Evolutionary conservation across 208 protist genomes (phyloP).

Genomic region (Wallacemonas sp.): DNA sequence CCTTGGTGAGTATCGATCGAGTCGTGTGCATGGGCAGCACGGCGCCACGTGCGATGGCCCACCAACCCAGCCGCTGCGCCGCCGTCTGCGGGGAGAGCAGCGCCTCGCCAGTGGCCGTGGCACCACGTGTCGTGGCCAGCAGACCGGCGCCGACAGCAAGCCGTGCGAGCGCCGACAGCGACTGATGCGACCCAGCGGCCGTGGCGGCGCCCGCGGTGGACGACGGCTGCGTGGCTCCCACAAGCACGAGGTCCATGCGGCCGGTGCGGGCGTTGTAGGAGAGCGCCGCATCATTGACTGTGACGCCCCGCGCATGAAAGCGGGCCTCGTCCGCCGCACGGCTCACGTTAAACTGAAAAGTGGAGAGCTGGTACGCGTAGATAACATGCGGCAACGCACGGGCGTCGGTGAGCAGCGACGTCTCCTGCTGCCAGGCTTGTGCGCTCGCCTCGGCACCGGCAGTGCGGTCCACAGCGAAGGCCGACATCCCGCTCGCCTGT

Average conservation of each 20-base stretch:
- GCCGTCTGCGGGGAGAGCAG: not conserved
- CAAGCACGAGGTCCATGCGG: slow-evolving; percentile 36
- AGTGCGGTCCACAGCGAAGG: not conserved
- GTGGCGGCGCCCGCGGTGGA: not conserved
- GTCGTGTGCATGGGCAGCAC: slow-evolving; percentile 20
- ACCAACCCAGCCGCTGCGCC: slow-evolving; percentile 19
- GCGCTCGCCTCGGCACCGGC: not conserved
- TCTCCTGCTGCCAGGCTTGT: slow-evolving; percentile 1
- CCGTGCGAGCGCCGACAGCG: not conserved
- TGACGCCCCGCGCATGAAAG: slow-evolving; percentile 9
- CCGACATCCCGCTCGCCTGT: not conserved
- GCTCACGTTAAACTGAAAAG: slow-evolving; percentile 20
- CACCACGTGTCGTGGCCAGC: not conserved
- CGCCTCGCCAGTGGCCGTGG: too few relatives aligned
- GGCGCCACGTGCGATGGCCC: slow-evolving; percentile 21
- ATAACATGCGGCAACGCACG: slow-evolving; percentile 49
- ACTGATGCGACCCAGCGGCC: not conserved
- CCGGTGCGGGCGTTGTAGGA: slow-evolving; percentile 25
- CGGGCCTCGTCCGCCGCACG: slow-evolving; percentile 6
- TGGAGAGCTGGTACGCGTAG: slow-evolving; percentile 61
- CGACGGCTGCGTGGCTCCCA: slow-evolving; percentile 13
- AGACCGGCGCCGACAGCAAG: not conserved
- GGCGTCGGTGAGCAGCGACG: not conserved
- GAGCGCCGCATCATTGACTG: slow-evolving; percentile 39
- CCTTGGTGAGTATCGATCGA: not conserved